Evolutionary conservation across 768 basidiomycete genomes (phyloP), one percentile per base, ranked within the genome.

Genomic region (Cystofilobasidium macerans): DNA sequence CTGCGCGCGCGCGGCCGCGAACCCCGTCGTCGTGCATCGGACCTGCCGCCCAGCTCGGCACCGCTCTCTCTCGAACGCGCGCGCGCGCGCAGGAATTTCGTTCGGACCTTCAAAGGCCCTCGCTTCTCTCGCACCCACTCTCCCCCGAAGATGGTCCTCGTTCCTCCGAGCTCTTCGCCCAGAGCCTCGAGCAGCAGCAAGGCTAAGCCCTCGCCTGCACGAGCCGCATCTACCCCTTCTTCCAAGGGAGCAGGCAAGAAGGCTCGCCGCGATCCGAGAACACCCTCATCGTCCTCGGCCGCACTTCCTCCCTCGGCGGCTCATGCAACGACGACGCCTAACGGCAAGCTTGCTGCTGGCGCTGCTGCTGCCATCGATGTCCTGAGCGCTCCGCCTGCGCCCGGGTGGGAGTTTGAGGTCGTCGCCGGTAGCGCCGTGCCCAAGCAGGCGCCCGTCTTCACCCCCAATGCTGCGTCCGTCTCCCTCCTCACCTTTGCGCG

Each of bases 361-460:
- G 24, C 18, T n/a, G 6, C 30, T 24, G 8, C 24, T 6, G 45
- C 51, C 62, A 35, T n/a, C 22, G n/a, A 26, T 11, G 24, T 18
- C 32, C 20, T 12, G 22, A 51, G 22, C 32, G 45, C 28, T 12
- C 40, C 20, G 6, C 20, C 16, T 20, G 16, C 16, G 42, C 4
- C 40, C 20, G 45, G n/a, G 43, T 53, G 62, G 47, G 62, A 48
- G 36, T 35, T 40, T 20, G 43, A 42, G 16, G 28, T 67, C 59
- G 60, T 67, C 45, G 65, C 58, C 43, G 59, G 60, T 4, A 56
- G 38, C n/a, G 33, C 65, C 36, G 60, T 67, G 0, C 54, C 65
- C 28, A 57, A 62, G 32, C 56, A 43, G 20, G 58, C 65, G n/a
- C 65, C 65, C 1, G 53, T 67, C 33, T 67, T 67, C 33, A 61